phyloP scores from a whole-genome alignment of 1,139 yeast species.

The Geotrichum reessii region DNA sequence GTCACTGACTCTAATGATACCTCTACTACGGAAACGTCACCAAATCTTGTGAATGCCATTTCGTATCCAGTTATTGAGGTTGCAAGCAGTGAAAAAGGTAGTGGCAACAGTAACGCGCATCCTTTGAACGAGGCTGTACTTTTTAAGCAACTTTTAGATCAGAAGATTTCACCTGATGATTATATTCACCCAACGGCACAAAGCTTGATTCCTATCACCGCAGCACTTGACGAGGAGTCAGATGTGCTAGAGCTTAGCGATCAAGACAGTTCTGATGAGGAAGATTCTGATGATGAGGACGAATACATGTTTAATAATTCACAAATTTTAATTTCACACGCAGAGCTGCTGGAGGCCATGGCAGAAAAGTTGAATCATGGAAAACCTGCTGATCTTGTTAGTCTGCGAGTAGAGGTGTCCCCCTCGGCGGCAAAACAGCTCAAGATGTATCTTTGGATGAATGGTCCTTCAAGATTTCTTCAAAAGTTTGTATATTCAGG shows the following conservation, averaged over 20 bases:
- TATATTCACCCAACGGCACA: slow-evolving; percentile 3
- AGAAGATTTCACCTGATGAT: background rate
- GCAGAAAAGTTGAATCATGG: slow-evolving; percentile 25
- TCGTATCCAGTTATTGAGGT: slow-evolving; percentile 6
- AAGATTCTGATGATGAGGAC: slow-evolving; percentile 14
- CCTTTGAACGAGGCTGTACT: slow-evolving; percentile 1
- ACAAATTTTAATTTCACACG: slow-evolving; percentile 20
- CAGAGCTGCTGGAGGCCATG: slow-evolving; percentile 27
- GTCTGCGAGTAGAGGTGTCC: slow-evolving; percentile 29
- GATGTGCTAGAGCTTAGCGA: slow-evolving; percentile 16
- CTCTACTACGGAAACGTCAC: background rate
- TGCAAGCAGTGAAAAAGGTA: background rate
- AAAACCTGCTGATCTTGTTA: slow-evolving; percentile 10
- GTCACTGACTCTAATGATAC: background rate
- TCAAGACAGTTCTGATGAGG: slow-evolving; percentile 22
- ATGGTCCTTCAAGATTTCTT: slow-evolving; percentile 57
- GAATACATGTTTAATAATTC: slow-evolving; percentile 7
- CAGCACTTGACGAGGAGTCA: slow-evolving; percentile 9
- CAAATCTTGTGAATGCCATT: background rate
- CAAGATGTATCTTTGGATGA: slow-evolving; percentile 52
- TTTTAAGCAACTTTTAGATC: slow-evolving; percentile 2
- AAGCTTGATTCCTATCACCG: slow-evolving; percentile 8
- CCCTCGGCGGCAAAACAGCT: slow-evolving; percentile 46
- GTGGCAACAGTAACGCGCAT: background rate
- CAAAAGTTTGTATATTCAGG: slow-evolving; percentile 56